Conservation (phyloP, 495 filamentous ascomycete species). For the Aspergillus coremiiformis region DNA sequence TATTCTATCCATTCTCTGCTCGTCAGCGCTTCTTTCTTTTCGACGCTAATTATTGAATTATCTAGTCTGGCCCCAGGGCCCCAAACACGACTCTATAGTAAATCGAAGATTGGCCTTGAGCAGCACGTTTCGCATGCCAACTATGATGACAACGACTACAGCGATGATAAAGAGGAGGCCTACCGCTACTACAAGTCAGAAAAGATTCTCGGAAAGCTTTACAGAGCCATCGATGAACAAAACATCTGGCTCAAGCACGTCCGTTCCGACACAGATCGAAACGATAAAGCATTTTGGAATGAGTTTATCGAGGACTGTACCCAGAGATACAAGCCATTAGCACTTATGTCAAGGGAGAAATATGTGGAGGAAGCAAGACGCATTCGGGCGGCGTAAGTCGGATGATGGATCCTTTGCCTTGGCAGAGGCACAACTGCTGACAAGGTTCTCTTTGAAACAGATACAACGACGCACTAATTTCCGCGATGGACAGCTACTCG, state of each 20-base stretch:
- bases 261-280: neutral
- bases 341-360: slow-evolving; percentile 40
- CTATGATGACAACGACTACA: slow-evolving; percentile 49
- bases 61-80: slow-evolving; percentile 56
- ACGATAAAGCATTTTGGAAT: slow-evolving; percentile 14
- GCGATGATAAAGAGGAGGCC: slow-evolving; percentile 8
- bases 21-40: neutral
- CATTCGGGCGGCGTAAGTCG: slow-evolving; percentile 48
- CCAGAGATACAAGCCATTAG: slow-evolving; percentile 32
- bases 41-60: neutral
- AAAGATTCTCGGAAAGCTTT: slow-evolving; percentile 66
- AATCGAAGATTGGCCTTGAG: slow-evolving; percentile 10
- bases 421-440: neutral
- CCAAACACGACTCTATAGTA: slow-evolving; percentile 40
- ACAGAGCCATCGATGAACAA: slow-evolving; percentile 65
- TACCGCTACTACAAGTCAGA: slow-evolving; percentile 56
- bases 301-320: slow-evolving; percentile 33
- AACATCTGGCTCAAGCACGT: slow-evolving; percentile 50
- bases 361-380: slow-evolving; percentile 33
- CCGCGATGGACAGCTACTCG: slow-evolving; percentile 50
- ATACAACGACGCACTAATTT: slow-evolving; percentile 56
- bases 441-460: slow-evolving; percentile 22
- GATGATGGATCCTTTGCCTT: slow-evolving; percentile 1
- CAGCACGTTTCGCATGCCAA: slow-evolving; percentile 1
- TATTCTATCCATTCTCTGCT: no score